Conservation (phyloP, 352 stramenopile genomes). For the Phytophthora sp. region DNA sequence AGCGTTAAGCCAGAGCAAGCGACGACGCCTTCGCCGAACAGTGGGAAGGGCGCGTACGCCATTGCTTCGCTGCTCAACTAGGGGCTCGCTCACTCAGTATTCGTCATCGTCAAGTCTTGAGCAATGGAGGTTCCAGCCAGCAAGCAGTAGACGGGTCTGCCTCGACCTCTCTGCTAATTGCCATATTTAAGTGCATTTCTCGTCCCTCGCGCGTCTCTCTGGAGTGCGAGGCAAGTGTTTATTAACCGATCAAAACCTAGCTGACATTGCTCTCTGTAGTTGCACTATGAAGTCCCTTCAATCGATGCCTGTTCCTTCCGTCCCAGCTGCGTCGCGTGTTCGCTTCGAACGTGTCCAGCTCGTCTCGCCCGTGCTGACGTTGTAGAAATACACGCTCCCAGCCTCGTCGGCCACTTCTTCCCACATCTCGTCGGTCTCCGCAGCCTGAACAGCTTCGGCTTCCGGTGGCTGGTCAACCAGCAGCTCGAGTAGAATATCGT, state of each 20-base stretch:
- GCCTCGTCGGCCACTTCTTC: slow-evolving; percentile 64
- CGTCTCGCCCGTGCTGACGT: slow-evolving; percentile 56
- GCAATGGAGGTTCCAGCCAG: slow-evolving; percentile 11
- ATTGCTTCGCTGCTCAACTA: slow-evolving; percentile 69
- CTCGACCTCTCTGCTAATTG: slow-evolving; percentile 14
- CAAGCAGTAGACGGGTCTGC: neutral
- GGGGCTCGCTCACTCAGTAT: neutral
- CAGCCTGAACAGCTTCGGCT: neutral
- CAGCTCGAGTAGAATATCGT: slow-evolving; percentile 74
- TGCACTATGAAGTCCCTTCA: slow-evolving; percentile 7
- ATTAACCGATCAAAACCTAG: slow-evolving; percentile 25
- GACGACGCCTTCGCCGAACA: slow-evolving; percentile 5
- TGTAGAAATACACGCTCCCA: slow-evolving; percentile 82
- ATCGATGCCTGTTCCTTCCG: neutral
- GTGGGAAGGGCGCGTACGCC: slow-evolving; percentile 43
- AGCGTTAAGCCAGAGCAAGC: slow-evolving; percentile 7
- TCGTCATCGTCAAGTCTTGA: neutral
- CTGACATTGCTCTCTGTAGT: slow-evolving; percentile 12
- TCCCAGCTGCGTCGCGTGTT: no score
- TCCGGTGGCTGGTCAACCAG: slow-evolving; percentile 39
- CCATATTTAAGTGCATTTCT: slow-evolving; percentile 41
- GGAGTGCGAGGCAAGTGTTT: no score
- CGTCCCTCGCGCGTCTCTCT: no score
- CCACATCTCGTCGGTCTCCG: no score
- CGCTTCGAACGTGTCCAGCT: slow-evolving; percentile 57